Percentiles rank a stretch among this genome's conserved stretches.
phyloP scores from a whole-genome alignment of 306 rosid species.

The Sicyos edulis region DNA sequence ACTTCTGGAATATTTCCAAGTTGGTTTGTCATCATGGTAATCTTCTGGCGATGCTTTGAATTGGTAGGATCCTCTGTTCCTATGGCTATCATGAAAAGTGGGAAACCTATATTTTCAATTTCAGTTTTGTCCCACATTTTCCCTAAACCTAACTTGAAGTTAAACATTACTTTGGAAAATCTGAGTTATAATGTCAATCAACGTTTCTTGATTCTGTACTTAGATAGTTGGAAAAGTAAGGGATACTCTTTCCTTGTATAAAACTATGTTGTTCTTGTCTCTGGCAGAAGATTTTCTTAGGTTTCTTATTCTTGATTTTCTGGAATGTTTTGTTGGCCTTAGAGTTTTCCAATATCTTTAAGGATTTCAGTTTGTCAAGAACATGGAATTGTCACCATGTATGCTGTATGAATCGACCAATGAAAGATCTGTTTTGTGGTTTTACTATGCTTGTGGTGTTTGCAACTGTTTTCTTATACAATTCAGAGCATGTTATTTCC shows the following conservation, averaged over 20 bases:
- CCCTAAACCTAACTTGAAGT: background rate
- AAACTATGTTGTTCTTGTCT: too few relatives aligned
- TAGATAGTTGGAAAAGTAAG: background rate
- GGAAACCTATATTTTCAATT: background rate
- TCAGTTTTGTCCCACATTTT: background rate
- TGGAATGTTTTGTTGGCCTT: background rate
- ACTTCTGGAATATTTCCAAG: background rate
- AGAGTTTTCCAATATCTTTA: background rate
- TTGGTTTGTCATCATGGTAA: background rate
- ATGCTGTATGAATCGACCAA: background rate
- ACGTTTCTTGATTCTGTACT: background rate
- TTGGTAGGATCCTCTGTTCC: background rate
- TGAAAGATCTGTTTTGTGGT: background rate
- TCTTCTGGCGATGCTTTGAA: slow-evolving; percentile 1
- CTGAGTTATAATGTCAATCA: background rate
- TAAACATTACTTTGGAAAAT: background rate
- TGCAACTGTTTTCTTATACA: slow-evolving; percentile 1
- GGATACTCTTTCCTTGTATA: background rate
- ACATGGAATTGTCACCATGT: too few relatives aligned
- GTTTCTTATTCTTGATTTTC: background rate
- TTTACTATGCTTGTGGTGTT: background rate
- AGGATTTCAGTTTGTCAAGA: background rate
- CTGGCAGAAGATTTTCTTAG: background rate
- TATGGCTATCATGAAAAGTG: background rate
- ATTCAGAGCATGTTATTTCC: background rate